These are phyloP conservation scores for Hypoxylon sp. DNA, from an alignment of 2,329 filamentous ascomycete species.

Conservation along the genomic window DNA sequence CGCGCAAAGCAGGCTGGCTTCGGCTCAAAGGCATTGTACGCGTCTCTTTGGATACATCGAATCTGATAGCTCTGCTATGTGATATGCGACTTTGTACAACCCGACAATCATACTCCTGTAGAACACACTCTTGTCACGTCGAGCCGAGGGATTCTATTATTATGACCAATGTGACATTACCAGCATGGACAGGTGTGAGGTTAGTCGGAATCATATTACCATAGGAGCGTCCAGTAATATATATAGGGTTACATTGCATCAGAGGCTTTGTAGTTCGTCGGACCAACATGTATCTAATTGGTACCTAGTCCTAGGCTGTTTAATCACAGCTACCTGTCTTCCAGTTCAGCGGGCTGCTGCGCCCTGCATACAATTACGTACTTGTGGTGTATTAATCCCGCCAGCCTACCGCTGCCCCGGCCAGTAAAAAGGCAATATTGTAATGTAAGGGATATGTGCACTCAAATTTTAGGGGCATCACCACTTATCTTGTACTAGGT, in stretches of 20 bases:
- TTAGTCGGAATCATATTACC: not conserved
- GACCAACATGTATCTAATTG: not conserved
- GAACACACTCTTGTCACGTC: not conserved
- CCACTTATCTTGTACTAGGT: too few relatives aligned
- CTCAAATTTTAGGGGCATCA: not conserved
- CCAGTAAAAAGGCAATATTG: not conserved
- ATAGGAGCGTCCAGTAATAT: not conserved
- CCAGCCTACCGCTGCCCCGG: not conserved
- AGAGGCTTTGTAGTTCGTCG: not conserved
- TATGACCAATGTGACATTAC: not conserved
- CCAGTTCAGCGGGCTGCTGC: not conserved
- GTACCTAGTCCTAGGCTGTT: not conserved
- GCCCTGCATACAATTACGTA: not conserved
- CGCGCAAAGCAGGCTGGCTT: too few relatives aligned
- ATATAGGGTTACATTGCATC: not conserved
- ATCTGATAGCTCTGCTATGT: not conserved
- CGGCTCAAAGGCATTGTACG: not conserved
- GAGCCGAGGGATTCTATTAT: not conserved
- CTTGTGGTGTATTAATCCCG: not conserved
- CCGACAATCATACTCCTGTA: not conserved
- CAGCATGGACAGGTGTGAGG: not conserved
- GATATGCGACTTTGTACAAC: not conserved
- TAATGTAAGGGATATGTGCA: not conserved
- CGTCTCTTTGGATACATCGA: not conserved
- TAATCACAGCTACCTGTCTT: not conserved